Base-by-base conservation (phyloP, 345 rosid genomes). In the Populus nigra region DNA sequence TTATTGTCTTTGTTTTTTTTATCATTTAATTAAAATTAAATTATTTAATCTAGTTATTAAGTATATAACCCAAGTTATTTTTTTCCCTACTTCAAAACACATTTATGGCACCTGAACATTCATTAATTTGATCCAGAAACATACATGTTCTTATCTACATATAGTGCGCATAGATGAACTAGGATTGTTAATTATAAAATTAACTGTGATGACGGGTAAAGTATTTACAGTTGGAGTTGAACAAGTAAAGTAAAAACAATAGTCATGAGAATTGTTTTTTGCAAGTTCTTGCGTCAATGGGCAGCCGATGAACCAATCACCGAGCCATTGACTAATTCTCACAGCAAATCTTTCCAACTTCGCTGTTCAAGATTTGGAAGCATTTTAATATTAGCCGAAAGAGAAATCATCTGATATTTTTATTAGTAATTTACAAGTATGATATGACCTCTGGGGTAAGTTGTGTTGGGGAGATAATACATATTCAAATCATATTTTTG, bases 271-370 rank as follows among this genome's bases (percentile, higher is more conserved):
- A 31, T 27, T 27, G 31, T 38, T 38, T 7, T 8, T 23, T 43
- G 5, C 22, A 65, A 13, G 11, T 62, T 33, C 49, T 65, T 79
- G 83, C 68, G 82, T 81, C 79, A 77, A 82, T 81, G 82, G 72
- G 50, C 6, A 76, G 68, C 55, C 50, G 16, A 15, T 25, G 68
- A 11, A 25, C 29, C 55, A 36, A 36, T 15, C 27, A 9, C 7
- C 29, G 80, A 31, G 63, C 9, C 78, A 79, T 81, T 77, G 84
- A 78, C 86, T 71, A 73, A 81, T 53, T 65, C 47, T 65, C 47
- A 69, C 29, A 36, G 5, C 38, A 79, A 73, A 77, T 86, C 85
- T 69, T 70, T 74, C 77, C 79, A 78, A 65, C 62, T 73, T 78
- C 73, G 57, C 65, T 80, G 76, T 59, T 49, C 2, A 79, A 77